Base-by-base conservation (phyloP, 495 filamentous ascomycete genomes). In the Pseudevernia furfuracea region DNA sequence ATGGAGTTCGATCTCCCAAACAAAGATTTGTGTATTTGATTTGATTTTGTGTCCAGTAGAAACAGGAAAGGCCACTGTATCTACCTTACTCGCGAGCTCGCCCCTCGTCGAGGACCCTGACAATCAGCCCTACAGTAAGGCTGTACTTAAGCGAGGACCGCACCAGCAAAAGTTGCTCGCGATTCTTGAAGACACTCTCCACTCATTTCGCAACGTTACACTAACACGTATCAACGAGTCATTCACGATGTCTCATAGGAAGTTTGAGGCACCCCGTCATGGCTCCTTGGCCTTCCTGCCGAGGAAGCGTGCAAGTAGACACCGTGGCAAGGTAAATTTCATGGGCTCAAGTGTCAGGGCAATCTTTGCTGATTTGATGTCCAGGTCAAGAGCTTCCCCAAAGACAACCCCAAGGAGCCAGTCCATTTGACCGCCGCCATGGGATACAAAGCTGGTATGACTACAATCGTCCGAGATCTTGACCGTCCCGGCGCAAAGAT, bases 361-460 rank as follows among this genome's bases (percentile, higher is more conserved):
- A 57, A 60, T 64, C 14, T 55, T 32, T 68, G 46, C 66, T 73
- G 46, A 73, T 60, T 44, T 48, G 73, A 74, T 74, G 68, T 73
- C 77, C 67, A 81, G 68, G 63, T 77, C 69, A 71, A 73, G 79
- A 91, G 90, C 82, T 99, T 99, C 88, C 95, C 95, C 75, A 97
- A 97, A 85, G 95, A 99, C 89, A 92, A 99, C 84, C 81, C 92
- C 70, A 97, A 97, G 87, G 94, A 97, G 85, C 90, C 92, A 73
- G 92, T 97, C 79, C 95, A 99, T 84, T 84, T 99, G 71, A 99
- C 95, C 67, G 95, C 95, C 78, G 84, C 89, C 75, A 92, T 99
- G 85, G 95, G 95, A 77, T 99, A 99, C 88, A 99, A 99, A 90
- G 95, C 95, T 75, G 95, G 95, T 82, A 99, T 99, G 95, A 96